phyloP scores from a whole-genome alignment of 306 rosid genomes.

The Vigna reflexopilosa region DNA sequence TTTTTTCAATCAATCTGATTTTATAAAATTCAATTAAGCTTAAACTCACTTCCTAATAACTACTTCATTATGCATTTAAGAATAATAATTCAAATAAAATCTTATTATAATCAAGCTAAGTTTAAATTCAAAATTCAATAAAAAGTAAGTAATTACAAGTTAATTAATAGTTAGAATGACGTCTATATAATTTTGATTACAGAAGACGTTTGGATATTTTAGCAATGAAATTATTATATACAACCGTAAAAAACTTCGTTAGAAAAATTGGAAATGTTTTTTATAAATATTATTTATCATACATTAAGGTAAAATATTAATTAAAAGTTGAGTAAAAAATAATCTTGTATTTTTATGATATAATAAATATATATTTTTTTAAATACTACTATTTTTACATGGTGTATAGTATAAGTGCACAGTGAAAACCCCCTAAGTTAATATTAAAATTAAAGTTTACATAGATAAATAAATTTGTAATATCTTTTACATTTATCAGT shows the following conservation, averaged over 20 bases:
- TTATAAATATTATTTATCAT: not conserved
- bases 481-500: too few relatives aligned
- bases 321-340: not conserved
- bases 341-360: not conserved
- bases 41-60: too few relatives aligned
- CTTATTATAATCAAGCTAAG: not conserved
- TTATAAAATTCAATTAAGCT: too few relatives aligned
- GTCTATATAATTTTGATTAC: not conserved
- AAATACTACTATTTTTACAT: too few relatives aligned
- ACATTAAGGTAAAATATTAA: not conserved
- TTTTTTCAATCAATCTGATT: too few relatives aligned
- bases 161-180: not conserved
- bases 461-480: too few relatives aligned
- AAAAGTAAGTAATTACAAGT: not conserved
- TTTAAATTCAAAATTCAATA: not conserved
- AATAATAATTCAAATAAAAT: not conserved
- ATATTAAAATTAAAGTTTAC: not conserved
- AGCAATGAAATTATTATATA: not conserved
- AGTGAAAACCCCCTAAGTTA: too few relatives aligned
- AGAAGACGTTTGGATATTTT: not conserved
- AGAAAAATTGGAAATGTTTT: not conserved
- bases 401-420: not conserved
- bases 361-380: too few relatives aligned
- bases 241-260: not conserved
- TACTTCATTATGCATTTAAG: too few relatives aligned